Percentiles rank a stretch among this genome's conserved stretches.
These are phyloP conservation scores for Ceratobasidium sp. DNA, from an alignment of 1,284 basidiomycete species.

Conservation along the genomic window DNA sequence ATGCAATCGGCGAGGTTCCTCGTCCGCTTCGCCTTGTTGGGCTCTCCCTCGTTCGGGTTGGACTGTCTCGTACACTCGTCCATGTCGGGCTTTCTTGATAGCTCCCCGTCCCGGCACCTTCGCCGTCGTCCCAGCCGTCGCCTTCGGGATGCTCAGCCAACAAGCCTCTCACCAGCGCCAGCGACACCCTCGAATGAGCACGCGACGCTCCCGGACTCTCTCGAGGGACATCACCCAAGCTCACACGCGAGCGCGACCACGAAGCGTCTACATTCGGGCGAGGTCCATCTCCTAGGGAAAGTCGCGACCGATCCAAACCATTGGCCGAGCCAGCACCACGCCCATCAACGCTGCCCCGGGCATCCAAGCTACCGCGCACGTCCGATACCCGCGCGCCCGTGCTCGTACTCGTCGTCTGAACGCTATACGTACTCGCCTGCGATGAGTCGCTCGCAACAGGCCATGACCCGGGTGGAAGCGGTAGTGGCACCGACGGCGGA, in stretches of 20 bases:
- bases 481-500: conserved; percentile 28
- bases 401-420: conserved; percentile 27
- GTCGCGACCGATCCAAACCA: conserved; percentile 21
- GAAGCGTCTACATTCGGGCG: conserved; percentile 4
- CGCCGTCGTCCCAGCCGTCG: conserved; percentile 35
- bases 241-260: conserved; percentile 27
- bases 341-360: neutral
- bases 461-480: conserved; percentile 25
- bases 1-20: conserved; percentile 20
- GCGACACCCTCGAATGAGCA: conserved; percentile 12
- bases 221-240: conserved; percentile 24
- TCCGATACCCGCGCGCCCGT: neutral
- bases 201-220: conserved; percentile 13
- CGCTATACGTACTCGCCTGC: conserved; percentile 29
- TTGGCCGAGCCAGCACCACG: neutral
- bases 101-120: conserved; percentile 11
- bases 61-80: conserved; percentile 23
- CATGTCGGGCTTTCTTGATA: conserved; percentile 2
- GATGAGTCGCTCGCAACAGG: conserved; percentile 24
- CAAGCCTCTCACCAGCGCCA: conserved; percentile 10
- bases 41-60: conserved; percentile 20
- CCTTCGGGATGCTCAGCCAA: conserved; percentile 31
- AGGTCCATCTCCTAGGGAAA: conserved; percentile 18
- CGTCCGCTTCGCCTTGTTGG: conserved; percentile 15
- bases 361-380: neutral